phyloP scores from a whole-genome alignment of 2,329 filamentous ascomycete species.

The Epichloe gansuensis region DNA sequence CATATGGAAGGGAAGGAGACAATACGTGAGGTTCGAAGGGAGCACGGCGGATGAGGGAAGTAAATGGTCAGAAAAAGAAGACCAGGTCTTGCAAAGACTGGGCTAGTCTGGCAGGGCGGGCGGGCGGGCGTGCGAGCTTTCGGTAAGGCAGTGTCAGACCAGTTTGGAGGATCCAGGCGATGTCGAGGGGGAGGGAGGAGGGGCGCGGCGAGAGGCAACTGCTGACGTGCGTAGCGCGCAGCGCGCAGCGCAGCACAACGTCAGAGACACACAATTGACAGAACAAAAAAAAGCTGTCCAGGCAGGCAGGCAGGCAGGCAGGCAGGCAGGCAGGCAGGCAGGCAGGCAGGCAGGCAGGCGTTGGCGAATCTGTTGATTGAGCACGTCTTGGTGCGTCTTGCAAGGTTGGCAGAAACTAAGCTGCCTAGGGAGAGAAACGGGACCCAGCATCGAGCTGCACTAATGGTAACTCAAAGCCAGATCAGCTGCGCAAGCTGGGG shows the following conservation, averaged over 20 bases:
- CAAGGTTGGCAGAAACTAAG: conserved; percentile 1
- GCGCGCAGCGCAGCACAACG: too few relatives aligned
- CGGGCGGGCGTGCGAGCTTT: neutral
- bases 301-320: neutral
- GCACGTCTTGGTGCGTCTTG: neutral
- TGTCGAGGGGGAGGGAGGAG: neutral
- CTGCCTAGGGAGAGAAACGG: conserved; percentile 2
- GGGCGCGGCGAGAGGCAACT: neutral
- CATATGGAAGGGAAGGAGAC: conserved; percentile 35
- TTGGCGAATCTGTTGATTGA: too few relatives aligned
- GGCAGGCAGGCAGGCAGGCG: neutral
- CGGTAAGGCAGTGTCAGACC: conserved; percentile 1
- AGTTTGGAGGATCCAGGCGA: neutral
- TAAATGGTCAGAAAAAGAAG: conserved; percentile 7
- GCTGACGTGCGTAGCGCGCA: too few relatives aligned
- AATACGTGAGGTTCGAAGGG: conserved; percentile 1
- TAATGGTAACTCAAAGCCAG: too few relatives aligned
- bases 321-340: too few relatives aligned
- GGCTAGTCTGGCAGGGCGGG: neutral
- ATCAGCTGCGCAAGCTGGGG: too few relatives aligned
- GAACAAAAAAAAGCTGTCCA: neutral
- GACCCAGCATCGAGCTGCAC: conserved; percentile 3
- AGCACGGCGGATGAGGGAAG: conserved; percentile 7
- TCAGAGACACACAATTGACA: neutral
- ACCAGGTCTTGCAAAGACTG: neutral